A percentile compares a stretch with the other conserved stretches of the same genome.
These are phyloP conservation scores for Globisporangium barbulae DNA, from an alignment of 352 stramenopile species.

Conservation along the genomic window DNA sequence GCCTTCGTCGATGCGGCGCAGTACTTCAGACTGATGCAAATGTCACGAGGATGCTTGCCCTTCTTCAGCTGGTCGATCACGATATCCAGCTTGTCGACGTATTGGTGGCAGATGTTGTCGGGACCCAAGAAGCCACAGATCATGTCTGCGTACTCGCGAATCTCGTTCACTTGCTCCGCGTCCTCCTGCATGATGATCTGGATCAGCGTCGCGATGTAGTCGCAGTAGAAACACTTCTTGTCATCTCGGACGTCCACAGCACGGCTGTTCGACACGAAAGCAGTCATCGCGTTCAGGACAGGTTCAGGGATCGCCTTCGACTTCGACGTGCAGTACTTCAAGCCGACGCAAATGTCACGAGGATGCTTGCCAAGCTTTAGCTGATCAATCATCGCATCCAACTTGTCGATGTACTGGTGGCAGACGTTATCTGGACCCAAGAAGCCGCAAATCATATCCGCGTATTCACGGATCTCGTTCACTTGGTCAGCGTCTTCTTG, in stretches of 20 bases:
- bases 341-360: slow-evolving; percentile 52
- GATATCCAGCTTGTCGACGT: slow-evolving; percentile 63
- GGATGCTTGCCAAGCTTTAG: slow-evolving; percentile 64
- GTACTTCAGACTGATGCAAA: slow-evolving; percentile 59
- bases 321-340: slow-evolving; percentile 54
- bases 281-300: slow-evolving; percentile 29
- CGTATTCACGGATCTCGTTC: slow-evolving; percentile 51
- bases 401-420: slow-evolving; percentile 63
- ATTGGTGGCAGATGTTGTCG: slow-evolving; percentile 61
- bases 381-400: slow-evolving; percentile 60
- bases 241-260: slow-evolving; percentile 25
- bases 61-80: slow-evolving; percentile 62
- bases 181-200: slow-evolving; percentile 62
- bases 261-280: slow-evolving; percentile 19
- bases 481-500: slow-evolving; percentile 58
- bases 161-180: slow-evolving; percentile 43
- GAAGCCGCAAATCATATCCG: slow-evolving; percentile 75
- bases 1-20: slow-evolving; percentile 24
- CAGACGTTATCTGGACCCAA: slow-evolving; percentile 60
- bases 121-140: slow-evolving; percentile 67
- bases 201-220: slow-evolving; percentile 55
- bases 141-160: slow-evolving; percentile 69
- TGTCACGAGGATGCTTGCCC: slow-evolving; percentile 60
- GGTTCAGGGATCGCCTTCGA: slow-evolving; percentile 9
- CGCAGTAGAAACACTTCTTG: slow-evolving; percentile 58